Conservation (phyloP, 768 basidiomycete species). For the Sporobolomyces phaffii region DNA sequence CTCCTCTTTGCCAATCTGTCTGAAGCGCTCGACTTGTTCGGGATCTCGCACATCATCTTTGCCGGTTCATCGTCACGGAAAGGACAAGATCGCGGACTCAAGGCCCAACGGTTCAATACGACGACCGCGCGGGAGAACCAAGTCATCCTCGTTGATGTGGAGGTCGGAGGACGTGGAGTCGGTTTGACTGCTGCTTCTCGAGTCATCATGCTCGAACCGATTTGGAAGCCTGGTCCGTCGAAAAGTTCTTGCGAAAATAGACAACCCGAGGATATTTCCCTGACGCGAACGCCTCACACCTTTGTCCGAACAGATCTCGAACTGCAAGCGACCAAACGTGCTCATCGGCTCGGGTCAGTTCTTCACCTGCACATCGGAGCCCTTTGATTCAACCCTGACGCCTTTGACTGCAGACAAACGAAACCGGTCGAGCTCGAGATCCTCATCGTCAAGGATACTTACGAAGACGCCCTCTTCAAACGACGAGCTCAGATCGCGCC, state of each 20-base stretch:
- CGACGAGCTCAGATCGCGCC: constrained; percentile 12
- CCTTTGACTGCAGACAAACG: constrained; percentile 7
- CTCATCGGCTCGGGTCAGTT: constrained; percentile 32
- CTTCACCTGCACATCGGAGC: not conserved
- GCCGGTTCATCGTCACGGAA: constrained; percentile 5
- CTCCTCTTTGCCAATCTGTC: constrained; percentile 31
- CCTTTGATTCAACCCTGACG: not conserved
- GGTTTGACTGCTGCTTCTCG: constrained; percentile 17
- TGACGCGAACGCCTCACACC: not conserved
- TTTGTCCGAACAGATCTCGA: constrained; percentile 21
- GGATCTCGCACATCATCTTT: constrained; percentile 29
- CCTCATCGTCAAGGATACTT: constrained; percentile 28
- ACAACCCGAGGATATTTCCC: too few relatives aligned
- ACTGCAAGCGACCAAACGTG: constrained; percentile 32
- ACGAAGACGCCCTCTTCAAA: constrained; percentile 26
- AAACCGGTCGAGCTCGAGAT: constrained; percentile 22
- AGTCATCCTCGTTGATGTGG: constrained; percentile 34
- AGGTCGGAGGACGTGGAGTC: constrained; percentile 33
- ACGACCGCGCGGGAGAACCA: constrained; percentile 8
- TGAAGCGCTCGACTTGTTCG: constrained; percentile 34
- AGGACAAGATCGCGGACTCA: constrained; percentile 21
- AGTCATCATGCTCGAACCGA: constrained; percentile 28
- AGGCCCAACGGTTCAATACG: constrained; percentile 17
- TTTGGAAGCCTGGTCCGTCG: constrained; percentile 24
- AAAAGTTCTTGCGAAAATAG: too few relatives aligned